Base-by-base conservation (phyloP, 2,329 filamentous ascomycete genomes). In the Sporothrix brunneoviolacea region DNA sequence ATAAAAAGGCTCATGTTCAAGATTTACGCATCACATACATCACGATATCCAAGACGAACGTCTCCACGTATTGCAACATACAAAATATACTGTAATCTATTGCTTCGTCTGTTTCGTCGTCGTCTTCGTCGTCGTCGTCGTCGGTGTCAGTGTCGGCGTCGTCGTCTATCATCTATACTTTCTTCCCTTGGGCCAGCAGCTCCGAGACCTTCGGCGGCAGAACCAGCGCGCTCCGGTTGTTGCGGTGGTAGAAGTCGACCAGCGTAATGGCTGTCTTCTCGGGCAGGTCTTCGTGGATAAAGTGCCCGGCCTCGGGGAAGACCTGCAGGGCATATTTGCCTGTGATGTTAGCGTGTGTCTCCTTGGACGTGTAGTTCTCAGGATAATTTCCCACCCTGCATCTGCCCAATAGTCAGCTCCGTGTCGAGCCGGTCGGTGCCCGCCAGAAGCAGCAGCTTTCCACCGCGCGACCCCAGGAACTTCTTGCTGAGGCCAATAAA, bases 321-420 rank as follows among this genome's bases (percentile, higher is more conserved):
- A 98, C 91, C 59, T 95, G 88, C 40, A 98, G 73, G 51, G 95
- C 90, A 64, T 97, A 98, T 75, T 97, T 97, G 5, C 91, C 85
- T 82, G 54, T n/a, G n/a, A n/a, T n/a, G n/a, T n/a, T n/a, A n/a
- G n/a, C n/a, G n/a, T n/a, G n/a, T n/a, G n/a, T n/a, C n/a, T n/a
- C n/a, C n/a, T n/a, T n/a, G n/a, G n/a, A n/a, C n/a, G n/a, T n/a
- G n/a, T n/a, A n/a, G n/a, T n/a, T n/a, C n/a, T n/a, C n/a, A n/a
- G n/a, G n/a, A n/a, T n/a, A n/a, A n/a, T n/a, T n/a, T n/a, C n/a
- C n/a, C 70, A 86, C 88, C 91, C 73, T 96, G 91, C 91, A 96
- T 96, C 69, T 96, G 91, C 15, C 91, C 91, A 65, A 96, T 95
- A 66, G 88, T 95, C 61, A 96, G 70, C 62, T 95, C 91, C 57